Conservation (phyloP, 164 flowering plant genomes). For the Vitis amurensis region DNA sequence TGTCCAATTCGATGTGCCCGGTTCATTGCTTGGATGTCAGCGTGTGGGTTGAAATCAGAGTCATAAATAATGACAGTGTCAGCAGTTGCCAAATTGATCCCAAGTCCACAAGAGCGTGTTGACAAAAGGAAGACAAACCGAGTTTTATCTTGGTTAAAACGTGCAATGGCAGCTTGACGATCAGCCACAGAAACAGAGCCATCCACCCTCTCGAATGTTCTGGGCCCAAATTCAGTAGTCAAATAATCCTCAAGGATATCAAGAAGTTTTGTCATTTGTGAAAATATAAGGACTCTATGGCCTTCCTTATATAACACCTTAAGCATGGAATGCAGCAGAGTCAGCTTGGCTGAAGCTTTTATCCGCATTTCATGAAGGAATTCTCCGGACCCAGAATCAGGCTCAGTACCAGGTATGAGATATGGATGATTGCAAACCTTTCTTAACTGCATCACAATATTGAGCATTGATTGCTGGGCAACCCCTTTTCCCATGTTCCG, state of each 20-base stretch:
- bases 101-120: slow-evolving; percentile 98
- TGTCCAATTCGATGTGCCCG: slow-evolving; percentile 99
- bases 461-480: slow-evolving; percentile 94
- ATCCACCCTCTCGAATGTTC: slow-evolving; percentile 96
- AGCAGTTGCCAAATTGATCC: slow-evolving; percentile 97
- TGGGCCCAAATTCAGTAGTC: slow-evolving; percentile 85
- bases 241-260: slow-evolving; percentile 98
- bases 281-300: slow-evolving; percentile 92
- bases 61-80: slow-evolving; percentile 98
- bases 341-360: slow-evolving; percentile 97
- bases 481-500: slow-evolving; percentile 94
- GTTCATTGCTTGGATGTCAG: slow-evolving; percentile 99
- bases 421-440: slow-evolving; percentile 99
- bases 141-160: slow-evolving; percentile 94
- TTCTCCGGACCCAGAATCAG: slow-evolving; percentile 86
- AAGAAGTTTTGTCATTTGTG: slow-evolving; percentile 99
- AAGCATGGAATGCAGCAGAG: slow-evolving; percentile 93
- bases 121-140: slow-evolving; percentile 93
- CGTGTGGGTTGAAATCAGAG: slow-evolving; percentile 99
- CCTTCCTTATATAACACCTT: slow-evolving; percentile 75
- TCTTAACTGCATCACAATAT: slow-evolving; percentile 96
- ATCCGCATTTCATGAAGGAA: slow-evolving; percentile 99
- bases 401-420: slow-evolving; percentile 97
- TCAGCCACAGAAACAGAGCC: slow-evolving; percentile 97
- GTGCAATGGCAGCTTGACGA: slow-evolving; percentile 90